phyloP scores from a whole-genome alignment of 441 rosid species.

The Eruca vesicaria region DNA sequence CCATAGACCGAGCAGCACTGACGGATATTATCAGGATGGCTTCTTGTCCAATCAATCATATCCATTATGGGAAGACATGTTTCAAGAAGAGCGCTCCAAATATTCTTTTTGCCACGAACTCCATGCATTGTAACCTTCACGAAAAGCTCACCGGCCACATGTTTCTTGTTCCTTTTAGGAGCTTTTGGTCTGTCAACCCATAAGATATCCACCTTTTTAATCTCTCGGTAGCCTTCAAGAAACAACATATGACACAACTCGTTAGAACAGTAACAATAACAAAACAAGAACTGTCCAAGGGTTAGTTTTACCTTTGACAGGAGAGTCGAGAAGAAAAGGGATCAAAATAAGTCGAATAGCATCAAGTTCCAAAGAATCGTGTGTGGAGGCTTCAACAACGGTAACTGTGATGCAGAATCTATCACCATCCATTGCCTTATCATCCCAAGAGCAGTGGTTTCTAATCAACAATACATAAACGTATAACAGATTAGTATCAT shows the following conservation, averaged over 20 bases:
- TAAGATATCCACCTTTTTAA: slow-evolving; percentile 74
- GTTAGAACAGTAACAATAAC: slow-evolving; percentile 10
- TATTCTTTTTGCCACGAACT: slow-evolving; percentile 41
- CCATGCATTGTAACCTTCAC: slow-evolving; percentile 72
- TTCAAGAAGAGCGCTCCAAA: slow-evolving; percentile 70
- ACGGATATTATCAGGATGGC: slow-evolving; percentile 87
- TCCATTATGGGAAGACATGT: slow-evolving; percentile 69
- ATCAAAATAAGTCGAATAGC: slow-evolving; percentile 51
- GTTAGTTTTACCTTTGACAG: slow-evolving; percentile 65
- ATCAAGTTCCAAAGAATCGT: slow-evolving; percentile 39
- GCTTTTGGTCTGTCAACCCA: slow-evolving; percentile 68
- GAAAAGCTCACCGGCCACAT: slow-evolving; percentile 66
- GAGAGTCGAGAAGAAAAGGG: slow-evolving; percentile 72
- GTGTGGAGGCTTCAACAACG: slow-evolving; percentile 46
- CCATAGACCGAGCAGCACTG: slow-evolving; percentile 77
- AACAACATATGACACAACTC: slow-evolving; percentile 23
- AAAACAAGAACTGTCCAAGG: neutral
- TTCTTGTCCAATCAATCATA: slow-evolving; percentile 85
- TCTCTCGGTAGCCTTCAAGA: slow-evolving; percentile 64
- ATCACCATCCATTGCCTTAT: slow-evolving; percentile 46
- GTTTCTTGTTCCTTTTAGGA: slow-evolving; percentile 29
- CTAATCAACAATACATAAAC: slow-evolving; percentile 12
- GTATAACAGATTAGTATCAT: slow-evolving; percentile 8
- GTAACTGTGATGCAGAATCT: slow-evolving; percentile 64
- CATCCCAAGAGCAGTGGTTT: slow-evolving; percentile 33